These are phyloP conservation scores for Fusarium caatingaense DNA, from an alignment of 2,329 filamentous ascomycete species.

Conservation along the genomic window DNA sequence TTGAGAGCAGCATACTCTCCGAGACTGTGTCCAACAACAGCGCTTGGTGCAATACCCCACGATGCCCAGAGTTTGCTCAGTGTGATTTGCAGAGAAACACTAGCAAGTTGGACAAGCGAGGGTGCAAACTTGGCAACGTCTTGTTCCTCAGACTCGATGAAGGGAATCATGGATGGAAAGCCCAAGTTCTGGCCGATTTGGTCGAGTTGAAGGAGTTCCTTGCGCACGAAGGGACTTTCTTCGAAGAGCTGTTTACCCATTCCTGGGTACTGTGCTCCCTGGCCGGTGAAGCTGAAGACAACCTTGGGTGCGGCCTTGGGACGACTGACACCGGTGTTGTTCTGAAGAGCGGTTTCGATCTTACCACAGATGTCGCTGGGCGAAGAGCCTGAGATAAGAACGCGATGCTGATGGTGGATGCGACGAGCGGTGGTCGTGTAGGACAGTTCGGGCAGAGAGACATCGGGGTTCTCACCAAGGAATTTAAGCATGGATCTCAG, in stretches of 20 bases:
- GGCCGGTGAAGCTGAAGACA: constrained; percentile 59
- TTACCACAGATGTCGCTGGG: constrained; percentile 9
- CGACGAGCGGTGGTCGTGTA: constrained; percentile 52
- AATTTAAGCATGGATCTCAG: constrained; percentile 21
- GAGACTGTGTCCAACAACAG: constrained; percentile 61
- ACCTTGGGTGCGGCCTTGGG: constrained; percentile 29
- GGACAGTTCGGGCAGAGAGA: constrained; percentile 61
- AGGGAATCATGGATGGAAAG: constrained; percentile 52
- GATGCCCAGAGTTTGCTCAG: constrained; percentile 55
- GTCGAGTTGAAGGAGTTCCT: constrained; percentile 50
- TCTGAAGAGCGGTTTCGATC: constrained; percentile 15
- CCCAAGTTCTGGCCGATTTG: constrained; percentile 46
- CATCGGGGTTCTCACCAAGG: constrained; percentile 41
- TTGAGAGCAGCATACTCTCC: constrained; percentile 59
- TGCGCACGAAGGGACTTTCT: constrained; percentile 48
- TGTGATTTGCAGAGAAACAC: constrained; percentile 56
- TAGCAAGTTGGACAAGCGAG: constrained; percentile 52
- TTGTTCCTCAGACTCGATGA: constrained; percentile 24
- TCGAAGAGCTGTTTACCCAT: constrained; percentile 52
- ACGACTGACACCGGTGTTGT: constrained; percentile 15
- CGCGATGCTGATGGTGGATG: constrained; percentile 57
- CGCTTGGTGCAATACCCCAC: constrained; percentile 55
- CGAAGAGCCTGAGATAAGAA: constrained; percentile 43
- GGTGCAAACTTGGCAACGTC: constrained; percentile 37
- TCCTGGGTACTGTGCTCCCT: constrained; percentile 53